Evolutionary conservation across 352 stramenopile species (phyloP), one percentile per base, ranked within the genome.

Genomic region (Globisporangium spinosum): DNA sequence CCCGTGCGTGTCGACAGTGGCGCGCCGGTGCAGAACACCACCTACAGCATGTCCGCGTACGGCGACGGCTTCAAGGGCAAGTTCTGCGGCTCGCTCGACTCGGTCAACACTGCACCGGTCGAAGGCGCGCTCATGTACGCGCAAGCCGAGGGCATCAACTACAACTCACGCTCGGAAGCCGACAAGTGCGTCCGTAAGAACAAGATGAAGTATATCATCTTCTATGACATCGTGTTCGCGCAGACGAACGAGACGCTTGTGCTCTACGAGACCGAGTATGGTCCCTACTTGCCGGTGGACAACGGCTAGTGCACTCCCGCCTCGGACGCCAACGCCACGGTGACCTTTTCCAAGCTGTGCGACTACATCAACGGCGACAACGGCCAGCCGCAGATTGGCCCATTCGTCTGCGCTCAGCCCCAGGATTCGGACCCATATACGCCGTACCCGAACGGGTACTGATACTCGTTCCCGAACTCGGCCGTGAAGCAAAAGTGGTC

Each of bases 381-480:
- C 2, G 78, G 77, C 8, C 65, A 91, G 62, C 76, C 83, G 0
- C 76, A 93, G 35, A 58, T 94, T 35, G 88, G 88, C 12, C 78
- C 84, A 1, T 95, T 90, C 58, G 64, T 95, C 1, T 85, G 86
- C 22, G 77, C 73, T 8, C 79, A 73, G 34, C 69, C 58, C 4
- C 87, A 87, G 69, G 71, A 73, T 34, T 77, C 69, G 43, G 81
- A 93, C 56, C 63, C 73, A 20, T 77, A 79, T 15, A 83, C 80
- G 0, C 84, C 81, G 25, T 94, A 94, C 75, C 83, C 82, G 5
- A 78, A 93, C 71, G 87, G 77, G 45, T 74, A 82, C 40, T 93
- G 84, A 86, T 95, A 85, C 73, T 95, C 88, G 65, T 88, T 90
- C 67, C 86, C 88, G 0, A 90, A 94, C 75, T 77, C 80, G 17